Evolutionary conservation across 768 basidiomycete genomes (phyloP), one percentile per base, ranked within the genome.

Genomic region (Stropharia rugosoannulata): DNA sequence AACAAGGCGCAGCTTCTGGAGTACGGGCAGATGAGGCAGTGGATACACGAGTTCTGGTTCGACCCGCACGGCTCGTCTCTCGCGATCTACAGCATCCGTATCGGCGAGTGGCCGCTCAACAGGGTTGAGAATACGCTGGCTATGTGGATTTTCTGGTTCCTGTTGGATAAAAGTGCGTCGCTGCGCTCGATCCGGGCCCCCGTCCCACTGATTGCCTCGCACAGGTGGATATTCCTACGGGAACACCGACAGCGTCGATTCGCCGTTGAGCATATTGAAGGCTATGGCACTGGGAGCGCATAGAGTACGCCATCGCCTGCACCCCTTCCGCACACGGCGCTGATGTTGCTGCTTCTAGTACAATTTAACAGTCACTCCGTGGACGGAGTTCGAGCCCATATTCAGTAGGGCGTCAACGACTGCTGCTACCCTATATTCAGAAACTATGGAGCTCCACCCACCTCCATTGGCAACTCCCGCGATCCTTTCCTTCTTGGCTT

Each of bases 141-240:
- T 3, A 86, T 90, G 81, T 93, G 89, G 90, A 64, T 92, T 15
- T 82, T 89, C 62, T 93, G 89, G 89, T 82, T 89, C 60, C 69
- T 91, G 37, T 66, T 90, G 13, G 75, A 73, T 19, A 80, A 82
- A 56, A 80, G 89, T 87, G 59, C 60, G 85, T 52, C 32, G 1
- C 10, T 39, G 40, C 5, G 44, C 6, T 7, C 18, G 16, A 18
- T 53, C 15, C 18, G 19, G 7, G 56, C 13, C 32, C 11, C 9
- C 22, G 39, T 35, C 32, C n/a, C 47, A 45, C 37, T 55, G 47
- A 40, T 49, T 41, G 32, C 37, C 36, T 49, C 38, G 27, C 9
- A 29, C 55, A 89, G 87, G 75, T 51, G 78, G 81, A 5, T 81
- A 83, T 62, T 61, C 64, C 36, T 69, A 66, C n/a, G 70, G 70